These are phyloP conservation scores for Solanum hybrid DNA, from an alignment of 305 asterid genomes.

Conservation along the genomic window DNA sequence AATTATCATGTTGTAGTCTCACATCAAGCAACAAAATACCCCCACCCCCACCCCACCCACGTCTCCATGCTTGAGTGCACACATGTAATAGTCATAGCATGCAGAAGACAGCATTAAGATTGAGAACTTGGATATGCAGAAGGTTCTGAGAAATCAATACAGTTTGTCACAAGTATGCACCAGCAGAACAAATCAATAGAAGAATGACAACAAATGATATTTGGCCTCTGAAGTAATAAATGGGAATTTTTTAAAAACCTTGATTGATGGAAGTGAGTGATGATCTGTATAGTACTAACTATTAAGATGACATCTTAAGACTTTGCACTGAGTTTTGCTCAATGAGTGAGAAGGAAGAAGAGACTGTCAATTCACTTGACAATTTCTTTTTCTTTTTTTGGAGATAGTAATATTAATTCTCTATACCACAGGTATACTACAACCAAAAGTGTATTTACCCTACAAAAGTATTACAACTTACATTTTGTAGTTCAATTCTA, in stretches of 20 bases:
- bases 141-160: neutral
- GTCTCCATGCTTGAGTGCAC: neutral
- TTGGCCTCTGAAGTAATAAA: neutral
- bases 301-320: neutral
- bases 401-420: neutral
- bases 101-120: neutral
- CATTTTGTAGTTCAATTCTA: neutral
- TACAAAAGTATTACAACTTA: neutral
- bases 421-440: neutral
- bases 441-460: neutral
- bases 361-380: neutral
- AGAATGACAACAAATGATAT: neutral
- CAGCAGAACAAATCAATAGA: neutral
- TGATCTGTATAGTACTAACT: neutral
- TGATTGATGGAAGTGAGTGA: neutral
- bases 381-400: neutral
- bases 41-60: neutral
- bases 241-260: neutral
- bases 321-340: neutral
- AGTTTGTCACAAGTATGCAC: neutral
- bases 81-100: neutral
- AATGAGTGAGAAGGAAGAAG: neutral
- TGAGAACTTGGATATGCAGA: neutral
- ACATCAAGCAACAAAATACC: neutral
- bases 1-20: neutral